Base-by-base conservation (phyloP, 345 rosid genomes). In the Gossypioides kirkii region DNA sequence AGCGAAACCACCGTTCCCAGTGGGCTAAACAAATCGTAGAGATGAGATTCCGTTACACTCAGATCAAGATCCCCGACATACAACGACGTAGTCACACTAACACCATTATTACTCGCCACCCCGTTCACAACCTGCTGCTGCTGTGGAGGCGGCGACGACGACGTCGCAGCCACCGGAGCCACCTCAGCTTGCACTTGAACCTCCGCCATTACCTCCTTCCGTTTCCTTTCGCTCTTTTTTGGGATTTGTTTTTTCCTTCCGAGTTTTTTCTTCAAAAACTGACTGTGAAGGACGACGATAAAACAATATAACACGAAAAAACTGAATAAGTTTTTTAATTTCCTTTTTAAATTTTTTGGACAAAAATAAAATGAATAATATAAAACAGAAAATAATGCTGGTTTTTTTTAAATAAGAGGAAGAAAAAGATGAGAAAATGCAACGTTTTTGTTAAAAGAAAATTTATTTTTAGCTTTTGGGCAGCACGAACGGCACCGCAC, bases 51-150 rank as follows among this genome's bases (percentile, higher is more conserved):
- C 5, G 87, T 86, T 8, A 89, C 94, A 67, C 36, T 83, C 6
- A 32, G 61, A 54, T 91, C 97, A 73, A 91, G 90, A 86, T 91
- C 97, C 59, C 94, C 97, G 0, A 91, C 91, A 52, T 89, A 91
- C 69, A 89, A 92, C 12, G 97, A 85, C 36, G 86, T 87, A 10
- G 88, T 73, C 8, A 63, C 82, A 14, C 72, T 76, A 25, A 79
- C 81, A 8, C 74, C 85, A 6, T 69, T 66, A 46, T 52, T 66
- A 45, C 53, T 69, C 2, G 73, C 82, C 54, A 78, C 59, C 5
- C 76, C 84, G 28, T 82, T 83, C 16, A 43, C 36, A 13, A 65
- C 63, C 73, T 10, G 61, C 56, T 9, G 72, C 32, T 55, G 63
- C 71, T 4, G 47, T 38, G 64, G 67, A 10, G 58, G 64, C 60